Evolutionary conservation across 495 filamentous ascomycete species (phyloP).

Genomic region (Xylaria sp.): DNA sequence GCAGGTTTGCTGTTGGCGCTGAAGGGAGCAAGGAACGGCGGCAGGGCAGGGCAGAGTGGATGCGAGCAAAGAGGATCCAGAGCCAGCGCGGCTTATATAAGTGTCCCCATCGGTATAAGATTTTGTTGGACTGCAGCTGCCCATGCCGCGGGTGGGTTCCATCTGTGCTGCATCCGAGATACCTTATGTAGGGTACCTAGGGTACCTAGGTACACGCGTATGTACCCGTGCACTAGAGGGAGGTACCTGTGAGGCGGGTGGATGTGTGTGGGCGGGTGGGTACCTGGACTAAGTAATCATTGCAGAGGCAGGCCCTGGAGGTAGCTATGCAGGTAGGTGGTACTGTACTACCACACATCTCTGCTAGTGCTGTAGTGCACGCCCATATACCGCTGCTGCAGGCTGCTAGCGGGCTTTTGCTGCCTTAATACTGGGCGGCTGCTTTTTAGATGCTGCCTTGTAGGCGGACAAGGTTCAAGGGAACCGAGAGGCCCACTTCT

Average conservation of each 20-base stretch:
- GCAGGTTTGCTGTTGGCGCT: conserved; percentile 25
- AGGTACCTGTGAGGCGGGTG: not conserved
- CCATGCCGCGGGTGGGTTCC: conserved; percentile 19
- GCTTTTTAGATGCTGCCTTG: not conserved
- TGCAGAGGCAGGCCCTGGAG: not conserved
- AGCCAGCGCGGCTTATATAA: conserved; percentile 22
- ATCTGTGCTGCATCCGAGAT: conserved; percentile 8
- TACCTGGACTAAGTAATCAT: not conserved
- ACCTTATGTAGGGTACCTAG: conserved; percentile 4
- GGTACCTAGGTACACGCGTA: conserved; percentile 1
- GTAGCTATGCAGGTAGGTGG: too few species aligned
- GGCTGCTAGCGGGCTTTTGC: conserved; percentile 15
- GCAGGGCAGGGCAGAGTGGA: conserved; percentile 33
- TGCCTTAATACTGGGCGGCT: conserved; percentile 6
- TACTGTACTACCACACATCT: conserved; percentile 7
- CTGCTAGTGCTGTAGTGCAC: not conserved
- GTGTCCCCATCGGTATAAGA: conserved; percentile 24
- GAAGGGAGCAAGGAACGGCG: conserved; percentile 36
- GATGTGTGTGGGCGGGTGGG: not conserved
- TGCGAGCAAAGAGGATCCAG: conserved; percentile 10
- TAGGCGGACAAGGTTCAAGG: conserved; percentile 12
- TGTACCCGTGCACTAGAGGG: conserved; percentile 4
- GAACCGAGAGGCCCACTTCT: conserved; percentile 7
- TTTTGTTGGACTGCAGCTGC: conserved; percentile 31
- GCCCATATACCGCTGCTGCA: not conserved